phyloP scores from a whole-genome alignment of 2,329 filamentous ascomycete genomes.

The Aureobasidium lini region DNA sequence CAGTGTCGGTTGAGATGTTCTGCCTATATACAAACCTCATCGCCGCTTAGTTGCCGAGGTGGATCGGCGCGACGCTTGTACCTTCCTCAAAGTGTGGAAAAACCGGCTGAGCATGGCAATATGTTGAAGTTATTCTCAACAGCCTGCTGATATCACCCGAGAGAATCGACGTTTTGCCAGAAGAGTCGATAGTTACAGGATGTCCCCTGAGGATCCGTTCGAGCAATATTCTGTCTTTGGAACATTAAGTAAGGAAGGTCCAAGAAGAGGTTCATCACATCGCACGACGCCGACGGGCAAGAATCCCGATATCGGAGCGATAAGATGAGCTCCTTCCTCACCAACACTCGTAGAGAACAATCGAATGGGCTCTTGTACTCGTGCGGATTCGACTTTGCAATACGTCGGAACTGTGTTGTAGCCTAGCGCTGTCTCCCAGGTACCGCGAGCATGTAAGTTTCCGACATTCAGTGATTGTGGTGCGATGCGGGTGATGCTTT shows the following conservation, averaged over 20 bases:
- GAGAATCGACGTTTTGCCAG: no score
- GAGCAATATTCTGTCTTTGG: not conserved
- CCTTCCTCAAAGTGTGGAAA: not conserved
- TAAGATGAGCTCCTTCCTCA: no score
- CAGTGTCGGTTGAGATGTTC: not conserved
- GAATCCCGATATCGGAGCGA: not conserved
- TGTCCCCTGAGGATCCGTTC: no score
- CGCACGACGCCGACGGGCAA: not conserved
- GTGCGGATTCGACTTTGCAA: no score
- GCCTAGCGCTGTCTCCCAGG: no score
- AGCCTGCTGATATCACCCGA: not conserved
- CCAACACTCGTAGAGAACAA: no score
- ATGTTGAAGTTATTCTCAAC: not conserved
- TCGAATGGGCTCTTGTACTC: no score
- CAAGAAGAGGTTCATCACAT: not conserved
- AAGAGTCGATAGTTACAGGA: no score
- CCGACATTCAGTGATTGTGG: no score
- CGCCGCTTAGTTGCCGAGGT: not conserved
- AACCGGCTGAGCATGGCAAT: not conserved
- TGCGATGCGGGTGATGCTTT: no score
- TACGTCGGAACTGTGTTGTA: no score
- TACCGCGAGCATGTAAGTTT: no score
- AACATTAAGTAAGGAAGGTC: not conserved
- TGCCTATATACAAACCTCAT: slow-evolving; percentile 7
- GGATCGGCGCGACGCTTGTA: slow-evolving; percentile 8